phyloP scores from a whole-genome alignment of 2,329 filamentous ascomycete species.

The Cordyceps farinosa region DNA sequence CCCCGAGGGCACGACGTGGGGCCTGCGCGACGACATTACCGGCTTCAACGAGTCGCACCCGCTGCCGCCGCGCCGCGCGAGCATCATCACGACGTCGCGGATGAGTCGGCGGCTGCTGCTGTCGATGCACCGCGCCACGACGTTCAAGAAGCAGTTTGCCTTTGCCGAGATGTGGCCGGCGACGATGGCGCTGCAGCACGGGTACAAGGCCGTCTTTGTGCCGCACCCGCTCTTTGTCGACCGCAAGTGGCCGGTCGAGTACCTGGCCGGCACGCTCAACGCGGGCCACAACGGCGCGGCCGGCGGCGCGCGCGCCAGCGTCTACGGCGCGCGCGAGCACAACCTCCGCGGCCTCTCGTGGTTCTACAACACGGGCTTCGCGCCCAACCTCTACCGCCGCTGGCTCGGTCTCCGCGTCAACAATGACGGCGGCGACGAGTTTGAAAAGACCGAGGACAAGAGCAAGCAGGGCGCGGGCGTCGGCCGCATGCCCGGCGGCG shows the following conservation, averaged over 20 bases:
- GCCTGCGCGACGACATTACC: conserved; percentile 76
- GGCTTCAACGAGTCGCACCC: conserved; percentile 67
- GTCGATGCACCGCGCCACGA: conserved; percentile 89
- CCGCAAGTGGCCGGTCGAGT: conserved; percentile 76
- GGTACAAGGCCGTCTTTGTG: conserved; percentile 85
- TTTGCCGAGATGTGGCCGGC: conserved; percentile 97
- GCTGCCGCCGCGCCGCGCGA: conserved; percentile 67
- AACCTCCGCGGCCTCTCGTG: conserved; percentile 84
- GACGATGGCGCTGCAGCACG: conserved; percentile 83
- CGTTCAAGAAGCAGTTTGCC: conserved; percentile 79
- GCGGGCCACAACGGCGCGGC: conserved; percentile 69
- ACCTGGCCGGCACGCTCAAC: conserved; percentile 77
- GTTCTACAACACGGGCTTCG: conserved; percentile 87
- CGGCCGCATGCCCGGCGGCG: conserved; percentile 58
- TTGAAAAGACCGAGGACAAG: conserved; percentile 59
- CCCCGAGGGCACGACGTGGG: conserved; percentile 81
- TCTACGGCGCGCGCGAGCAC: conserved; percentile 82
- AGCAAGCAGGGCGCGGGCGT: conserved; percentile 49
- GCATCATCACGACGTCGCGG: conserved; percentile 84
- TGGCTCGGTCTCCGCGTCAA: conserved; percentile 83
- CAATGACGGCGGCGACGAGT: conserved; percentile 73
- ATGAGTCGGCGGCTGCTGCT: conserved; percentile 76
- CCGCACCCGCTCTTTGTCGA: conserved; percentile 89
- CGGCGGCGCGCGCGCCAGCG: conserved; percentile 67
- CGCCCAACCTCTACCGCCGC: conserved; percentile 73